Percentiles rank a stretch among this genome's conserved stretches.
Evolutionary conservation across 108 stramenopile species (phyloP).

Genomic region (Skeletonema marinoi): DNA sequence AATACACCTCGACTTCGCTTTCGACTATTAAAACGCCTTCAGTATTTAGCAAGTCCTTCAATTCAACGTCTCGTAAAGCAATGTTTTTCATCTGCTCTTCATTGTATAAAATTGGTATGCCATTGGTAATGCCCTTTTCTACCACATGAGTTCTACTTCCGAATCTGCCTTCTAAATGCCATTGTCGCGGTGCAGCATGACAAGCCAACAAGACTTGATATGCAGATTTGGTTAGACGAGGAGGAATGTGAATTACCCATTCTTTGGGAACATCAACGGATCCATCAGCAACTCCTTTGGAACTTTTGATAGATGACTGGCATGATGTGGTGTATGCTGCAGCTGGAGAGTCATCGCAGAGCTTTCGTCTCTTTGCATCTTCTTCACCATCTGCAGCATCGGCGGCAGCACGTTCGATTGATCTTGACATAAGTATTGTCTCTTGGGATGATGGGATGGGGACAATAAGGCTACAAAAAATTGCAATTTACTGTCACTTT

Average conservation of each 20-base stretch:
- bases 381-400: background rate
- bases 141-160: constrained; percentile 68
- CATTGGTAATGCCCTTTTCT: constrained; percentile 21
- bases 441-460: background rate
- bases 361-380: background rate
- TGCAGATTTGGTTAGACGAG: constrained; percentile 60
- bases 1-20: no score
- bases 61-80: constrained; percentile 1
- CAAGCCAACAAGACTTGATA: constrained; percentile 53
- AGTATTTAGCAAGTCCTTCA: constrained; percentile 40
- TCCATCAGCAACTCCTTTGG: constrained; percentile 15
- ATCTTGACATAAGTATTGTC: background rate
- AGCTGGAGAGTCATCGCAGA: background rate
- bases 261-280: constrained; percentile 23
- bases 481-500: no score
- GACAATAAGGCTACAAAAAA: no score
- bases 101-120: constrained; percentile 40
- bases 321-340: background rate
- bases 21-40: constrained; percentile 49
- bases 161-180: constrained; percentile 80
- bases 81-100: constrained; percentile 11
- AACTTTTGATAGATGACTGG: constrained; percentile 3
- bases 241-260: constrained; percentile 60
- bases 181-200: constrained; percentile 54
- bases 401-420: background rate